Conservation (phyloP, 768 basidiomycete genomes). For the Gyrodon lividus region DNA sequence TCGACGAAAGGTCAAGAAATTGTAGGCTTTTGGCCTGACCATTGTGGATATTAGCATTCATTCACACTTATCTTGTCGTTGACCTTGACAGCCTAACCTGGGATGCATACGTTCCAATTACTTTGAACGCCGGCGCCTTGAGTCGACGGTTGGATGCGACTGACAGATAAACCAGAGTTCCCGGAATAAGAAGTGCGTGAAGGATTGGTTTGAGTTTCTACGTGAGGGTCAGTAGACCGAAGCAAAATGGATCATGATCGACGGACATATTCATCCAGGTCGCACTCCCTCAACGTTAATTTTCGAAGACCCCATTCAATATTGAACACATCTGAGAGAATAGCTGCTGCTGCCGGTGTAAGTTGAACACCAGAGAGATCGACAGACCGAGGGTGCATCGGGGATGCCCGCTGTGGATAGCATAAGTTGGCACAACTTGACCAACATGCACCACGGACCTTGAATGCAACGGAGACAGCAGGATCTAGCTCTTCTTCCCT, state of each 20-base stretch:
- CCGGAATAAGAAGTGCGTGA: slow-evolving; percentile 84
- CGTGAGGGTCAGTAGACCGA: background rate
- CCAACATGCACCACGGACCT: slow-evolving; percentile 44
- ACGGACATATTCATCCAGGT: slow-evolving; percentile 76
- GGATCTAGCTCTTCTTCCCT: slow-evolving; percentile 70
- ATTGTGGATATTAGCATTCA: background rate
- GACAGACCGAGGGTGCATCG: slow-evolving; percentile 62
- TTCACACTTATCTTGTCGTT: background rate
- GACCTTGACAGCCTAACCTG: slow-evolving; percentile 47
- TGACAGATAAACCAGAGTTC: slow-evolving; percentile 76
- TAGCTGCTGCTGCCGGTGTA: slow-evolving; percentile 63
- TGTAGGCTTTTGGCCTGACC: slow-evolving; percentile 69
- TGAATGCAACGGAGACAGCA: slow-evolving; percentile 66
- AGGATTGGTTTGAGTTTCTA: slow-evolving; percentile 87
- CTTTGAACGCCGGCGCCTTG: slow-evolving; percentile 70
- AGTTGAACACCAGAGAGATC: slow-evolving; percentile 82
- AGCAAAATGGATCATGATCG: background rate
- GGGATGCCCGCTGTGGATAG: slow-evolving; percentile 45
- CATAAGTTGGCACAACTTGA: background rate
- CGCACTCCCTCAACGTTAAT: slow-evolving; percentile 81
- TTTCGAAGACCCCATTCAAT: slow-evolving; percentile 93
- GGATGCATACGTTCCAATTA: slow-evolving; percentile 76
- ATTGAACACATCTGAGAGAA: slow-evolving; percentile 86
- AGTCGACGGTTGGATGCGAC: slow-evolving; percentile 85
- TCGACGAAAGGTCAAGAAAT: slow-evolving; percentile 91